Evolutionary conservation across 768 basidiomycete species (phyloP).

Genomic region (Arthromyces matolae): DNA sequence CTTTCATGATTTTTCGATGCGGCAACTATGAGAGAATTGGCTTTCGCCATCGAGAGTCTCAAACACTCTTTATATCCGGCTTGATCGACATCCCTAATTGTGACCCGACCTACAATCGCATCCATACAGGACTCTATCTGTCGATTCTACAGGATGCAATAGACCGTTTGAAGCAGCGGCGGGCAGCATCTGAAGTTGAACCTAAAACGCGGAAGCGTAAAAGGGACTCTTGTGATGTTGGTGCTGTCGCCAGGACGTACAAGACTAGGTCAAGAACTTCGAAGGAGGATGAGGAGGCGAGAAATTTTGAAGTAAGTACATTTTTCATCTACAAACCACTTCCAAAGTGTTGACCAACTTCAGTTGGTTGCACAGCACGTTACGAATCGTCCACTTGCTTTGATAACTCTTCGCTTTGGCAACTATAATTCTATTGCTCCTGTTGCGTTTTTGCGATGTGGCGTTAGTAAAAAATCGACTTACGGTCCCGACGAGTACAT

Average conservation of each 20-base stretch:
- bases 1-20: slow-evolving; percentile 19
- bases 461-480: not conserved
- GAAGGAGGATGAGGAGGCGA: no score
- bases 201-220: not conserved
- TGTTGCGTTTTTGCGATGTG: slow-evolving; percentile 7
- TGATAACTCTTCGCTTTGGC: slow-evolving; percentile 11
- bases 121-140: slow-evolving; percentile 18
- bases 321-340: not conserved
- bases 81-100: slow-evolving; percentile 13
- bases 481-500: slow-evolving; percentile 11
- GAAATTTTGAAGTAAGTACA: no score
- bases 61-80: slow-evolving; percentile 18
- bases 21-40: slow-evolving; percentile 15
- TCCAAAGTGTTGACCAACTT: not conserved
- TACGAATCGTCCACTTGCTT: slow-evolving; percentile 1
- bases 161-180: slow-evolving; percentile 6
- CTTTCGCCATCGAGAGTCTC: slow-evolving; percentile 17
- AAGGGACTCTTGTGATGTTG: not conserved
- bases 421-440: slow-evolving; percentile 14
- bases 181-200: no score
- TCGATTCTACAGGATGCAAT: slow-evolving; percentile 17
- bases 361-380: slow-evolving; percentile 6
- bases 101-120: slow-evolving; percentile 10
- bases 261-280: no score
- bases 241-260: no score